These are phyloP conservation scores for Zelopaecilomyces penicillatus DNA, from an alignment of 2,329 filamentous ascomycete genomes.

Conservation along the genomic window DNA sequence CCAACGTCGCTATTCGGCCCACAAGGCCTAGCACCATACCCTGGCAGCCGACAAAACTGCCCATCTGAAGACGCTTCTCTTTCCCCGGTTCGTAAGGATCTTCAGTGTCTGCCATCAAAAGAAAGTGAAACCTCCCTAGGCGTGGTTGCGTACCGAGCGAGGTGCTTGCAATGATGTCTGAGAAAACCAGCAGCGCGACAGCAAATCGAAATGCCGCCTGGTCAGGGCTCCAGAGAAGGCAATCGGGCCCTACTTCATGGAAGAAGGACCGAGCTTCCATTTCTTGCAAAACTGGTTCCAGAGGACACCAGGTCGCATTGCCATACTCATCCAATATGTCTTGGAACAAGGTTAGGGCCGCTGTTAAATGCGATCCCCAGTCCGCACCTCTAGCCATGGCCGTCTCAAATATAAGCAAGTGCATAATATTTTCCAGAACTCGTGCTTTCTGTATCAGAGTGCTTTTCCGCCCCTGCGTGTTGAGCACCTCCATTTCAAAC, in stretches of 20 bases:
- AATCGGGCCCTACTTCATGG: background rate
- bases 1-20: background rate
- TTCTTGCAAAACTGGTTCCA: background rate
- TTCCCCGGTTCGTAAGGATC: background rate
- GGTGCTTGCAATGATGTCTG: constrained; percentile 10
- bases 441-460: constrained; percentile 10
- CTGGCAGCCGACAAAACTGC: constrained; percentile 2
- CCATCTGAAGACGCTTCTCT: background rate
- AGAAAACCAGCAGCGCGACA: constrained; percentile 22
- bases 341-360: constrained; percentile 1
- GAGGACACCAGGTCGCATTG: background rate
- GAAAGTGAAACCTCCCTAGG: background rate
- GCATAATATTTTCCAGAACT: constrained; percentile 33
- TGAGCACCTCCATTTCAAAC: background rate
- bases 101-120: background rate
- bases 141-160: background rate
- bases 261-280: background rate
- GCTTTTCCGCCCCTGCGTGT: background rate
- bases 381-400: constrained; percentile 28
- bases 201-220: constrained; percentile 30
- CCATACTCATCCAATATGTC: background rate
- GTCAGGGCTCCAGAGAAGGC: constrained; percentile 23
- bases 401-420: constrained; percentile 37
- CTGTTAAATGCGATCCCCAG: constrained; percentile 6
- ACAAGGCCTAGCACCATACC: background rate